Percentiles rank a stretch among this genome's conserved stretches.
phyloP scores from a whole-genome alignment of 805 yeast species.

The Wickerhamomyces alni region DNA sequence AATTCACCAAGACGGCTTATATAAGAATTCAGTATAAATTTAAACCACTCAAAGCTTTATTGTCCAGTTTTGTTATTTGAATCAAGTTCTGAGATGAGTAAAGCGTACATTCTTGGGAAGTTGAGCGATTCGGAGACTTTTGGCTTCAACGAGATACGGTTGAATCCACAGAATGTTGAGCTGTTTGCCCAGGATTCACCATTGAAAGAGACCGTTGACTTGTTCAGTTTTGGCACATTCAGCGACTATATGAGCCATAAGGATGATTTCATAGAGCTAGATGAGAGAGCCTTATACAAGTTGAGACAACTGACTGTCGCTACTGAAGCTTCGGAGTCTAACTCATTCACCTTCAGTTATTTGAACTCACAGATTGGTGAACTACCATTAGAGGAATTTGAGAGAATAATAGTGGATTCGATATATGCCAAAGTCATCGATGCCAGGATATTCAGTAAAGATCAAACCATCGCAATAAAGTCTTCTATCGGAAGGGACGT shows the following conservation, averaged over 20 bases:
- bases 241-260: slow-evolving; percentile 9
- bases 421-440: slow-evolving; percentile 13
- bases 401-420: slow-evolving; percentile 17
- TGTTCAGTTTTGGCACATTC: slow-evolving; percentile 22
- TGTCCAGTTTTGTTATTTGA: too few species aligned
- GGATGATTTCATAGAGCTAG: slow-evolving; percentile 10
- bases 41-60: too few species aligned
- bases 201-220: slow-evolving; percentile 16
- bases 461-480: slow-evolving; percentile 12
- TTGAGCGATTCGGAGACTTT: slow-evolving; percentile 15
- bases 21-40: too few species aligned
- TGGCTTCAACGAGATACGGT: slow-evolving; percentile 21
- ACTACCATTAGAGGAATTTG: slow-evolving; percentile 9
- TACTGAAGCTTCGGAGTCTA: slow-evolving; percentile 10
- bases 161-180: not conserved
- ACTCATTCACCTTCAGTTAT: slow-evolving; percentile 7
- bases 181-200: slow-evolving; percentile 4
- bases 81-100: too few species aligned
- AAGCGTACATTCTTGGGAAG: not conserved
- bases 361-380: slow-evolving; percentile 9
- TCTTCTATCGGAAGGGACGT: slow-evolving; percentile 22
- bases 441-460: slow-evolving; percentile 16
- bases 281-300: slow-evolving; percentile 11
- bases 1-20: too few species aligned
- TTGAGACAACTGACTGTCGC: slow-evolving; percentile 17